Base-by-base conservation (phyloP, 2,329 filamentous ascomycete species). In the Colletotrichum tofieldiae region DNA sequence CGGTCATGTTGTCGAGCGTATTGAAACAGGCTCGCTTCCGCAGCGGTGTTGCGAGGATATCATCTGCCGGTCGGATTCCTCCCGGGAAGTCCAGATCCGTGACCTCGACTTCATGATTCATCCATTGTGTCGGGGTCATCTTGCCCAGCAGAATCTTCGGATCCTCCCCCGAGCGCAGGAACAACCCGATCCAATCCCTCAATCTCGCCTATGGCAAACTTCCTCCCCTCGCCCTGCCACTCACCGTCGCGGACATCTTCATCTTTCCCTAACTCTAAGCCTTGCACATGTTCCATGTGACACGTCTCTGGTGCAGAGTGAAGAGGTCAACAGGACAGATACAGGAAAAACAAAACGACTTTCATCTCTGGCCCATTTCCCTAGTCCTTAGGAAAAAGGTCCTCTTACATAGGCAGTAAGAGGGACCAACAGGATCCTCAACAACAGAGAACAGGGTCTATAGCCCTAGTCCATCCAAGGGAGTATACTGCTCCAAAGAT, bases 221-320 rank as follows among this genome's bases (percentile, higher is more conserved):
- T 85, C 72, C 85, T 81, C 7, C 89, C 89, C 45, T 84, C 84
- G 11, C 87, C 88, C 77, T 90, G 89, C 89, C 89, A 91, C 79
- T 92, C 89, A 12, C 90, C 91, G 77, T 92, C 90, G 71, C 88
- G 86, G 58, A 92, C 86, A 77, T 91, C 90, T 12, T 91, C 91
- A 72, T 88, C 83, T 5, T 83, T 80, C 3, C 89, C 91, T 43
- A 93, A 79, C 77, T 94, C 92, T 67, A 95, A 83, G 0, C 93
- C 93, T 58, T 91, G 85, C 56, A 90, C 85, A 39, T 84, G 87
- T 83, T 97, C 94, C 51, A 98, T 84, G 79, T 97, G 93, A n/a
- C n/a, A n/a, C n/a, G n/a, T n/a, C n/a, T n/a, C n/a, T n/a, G n/a
- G n/a, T n/a, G n/a, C n/a, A n/a, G n/a, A n/a, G n/a, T n/a, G n/a